A percentile compares a stretch with the other conserved stretches of the same genome.
Evolutionary conservation across 139 green algal species (phyloP).

Genomic region (Edaphochlamys debaryana): DNA sequence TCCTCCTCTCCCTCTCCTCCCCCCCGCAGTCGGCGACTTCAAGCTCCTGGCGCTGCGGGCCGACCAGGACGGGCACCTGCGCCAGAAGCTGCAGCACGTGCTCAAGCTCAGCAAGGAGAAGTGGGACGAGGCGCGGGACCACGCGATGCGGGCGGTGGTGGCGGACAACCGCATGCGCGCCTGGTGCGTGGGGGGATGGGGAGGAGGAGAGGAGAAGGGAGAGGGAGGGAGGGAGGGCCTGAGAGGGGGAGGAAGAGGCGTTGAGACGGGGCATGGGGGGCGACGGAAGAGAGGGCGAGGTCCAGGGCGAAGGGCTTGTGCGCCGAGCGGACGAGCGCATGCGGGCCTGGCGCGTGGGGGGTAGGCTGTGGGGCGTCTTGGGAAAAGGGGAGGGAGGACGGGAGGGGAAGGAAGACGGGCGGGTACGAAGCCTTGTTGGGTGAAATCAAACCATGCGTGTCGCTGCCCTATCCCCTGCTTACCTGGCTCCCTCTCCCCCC

Average conservation of each 20-base stretch:
- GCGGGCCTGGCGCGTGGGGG: too few relatives aligned
- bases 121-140: conserved; percentile 90
- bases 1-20: not conserved
- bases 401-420: too few relatives aligned
- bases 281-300: too few relatives aligned
- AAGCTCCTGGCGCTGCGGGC: conserved; percentile 80
- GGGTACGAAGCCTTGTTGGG: too few relatives aligned
- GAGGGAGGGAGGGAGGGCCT: not conserved
- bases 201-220: not conserved
- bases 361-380: too few relatives aligned
- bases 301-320: too few relatives aligned
- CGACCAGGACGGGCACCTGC: conserved; percentile 83
- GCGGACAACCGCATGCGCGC: conserved; percentile 85
- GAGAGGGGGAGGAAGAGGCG: conserved; percentile 45
- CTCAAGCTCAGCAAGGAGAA: conserved; percentile 93
- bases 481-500: not conserved
- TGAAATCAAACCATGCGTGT: too few relatives aligned
- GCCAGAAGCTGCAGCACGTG: conserved; percentile 87
- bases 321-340: too few relatives aligned
- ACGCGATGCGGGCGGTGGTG: conserved; percentile 86
- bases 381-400: too few relatives aligned
- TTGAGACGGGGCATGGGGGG: too few relatives aligned
- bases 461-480: too few relatives aligned
- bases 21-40: conserved; percentile 83
- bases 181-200: conserved; percentile 51